Percentiles rank a stretch among this genome's conserved stretches.
phyloP scores from a whole-genome alignment of 1,139 yeast species.

The Chernovozyma sophiae-reginae region DNA sequence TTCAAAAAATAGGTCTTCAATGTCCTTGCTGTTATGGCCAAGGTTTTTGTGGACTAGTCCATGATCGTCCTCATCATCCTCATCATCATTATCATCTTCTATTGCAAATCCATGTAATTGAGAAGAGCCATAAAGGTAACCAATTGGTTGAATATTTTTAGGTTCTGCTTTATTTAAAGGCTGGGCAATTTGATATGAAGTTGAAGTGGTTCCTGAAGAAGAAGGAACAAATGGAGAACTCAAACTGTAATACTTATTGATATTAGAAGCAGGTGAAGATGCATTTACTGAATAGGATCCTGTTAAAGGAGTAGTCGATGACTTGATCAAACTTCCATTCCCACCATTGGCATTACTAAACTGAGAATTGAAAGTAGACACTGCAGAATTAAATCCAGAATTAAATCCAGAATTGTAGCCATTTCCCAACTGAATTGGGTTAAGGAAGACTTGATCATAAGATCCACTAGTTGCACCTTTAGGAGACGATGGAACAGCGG shows the following conservation, averaged over 20 bases:
- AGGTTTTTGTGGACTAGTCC: too few relatives aligned
- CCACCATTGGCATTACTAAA: not conserved
- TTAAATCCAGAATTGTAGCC: not conserved
- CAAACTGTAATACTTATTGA: not conserved
- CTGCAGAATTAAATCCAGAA: not conserved
- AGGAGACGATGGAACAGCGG: not conserved
- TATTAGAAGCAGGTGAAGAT: conserved; percentile 10
- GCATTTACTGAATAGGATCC: conserved; percentile 14
- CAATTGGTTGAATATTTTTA: not conserved
- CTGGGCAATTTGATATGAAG: conserved; percentile 5
- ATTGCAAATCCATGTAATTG: conserved; percentile 25
- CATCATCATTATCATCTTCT: conserved; percentile 35
- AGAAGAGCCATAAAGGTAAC: not conserved
- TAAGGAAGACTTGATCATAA: not conserved
- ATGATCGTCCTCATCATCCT: conserved; percentile 17
- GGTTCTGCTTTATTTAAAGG: not conserved
- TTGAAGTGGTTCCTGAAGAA: conserved; percentile 2
- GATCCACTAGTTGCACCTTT: not conserved
- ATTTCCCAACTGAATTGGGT: conserved; percentile 1
- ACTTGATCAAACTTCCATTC: not conserved
- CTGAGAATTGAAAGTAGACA: not conserved
- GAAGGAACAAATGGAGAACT: conserved; percentile 2
- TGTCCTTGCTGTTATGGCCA: conserved; percentile 3
- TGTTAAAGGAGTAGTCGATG: conserved; percentile 4
- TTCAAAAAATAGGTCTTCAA: conserved; percentile 36